Evolutionary conservation across 2,329 filamentous ascomycete species (phyloP), one percentile per base, ranked within the genome.

Genomic region (Monosporascus cannonballus): DNA sequence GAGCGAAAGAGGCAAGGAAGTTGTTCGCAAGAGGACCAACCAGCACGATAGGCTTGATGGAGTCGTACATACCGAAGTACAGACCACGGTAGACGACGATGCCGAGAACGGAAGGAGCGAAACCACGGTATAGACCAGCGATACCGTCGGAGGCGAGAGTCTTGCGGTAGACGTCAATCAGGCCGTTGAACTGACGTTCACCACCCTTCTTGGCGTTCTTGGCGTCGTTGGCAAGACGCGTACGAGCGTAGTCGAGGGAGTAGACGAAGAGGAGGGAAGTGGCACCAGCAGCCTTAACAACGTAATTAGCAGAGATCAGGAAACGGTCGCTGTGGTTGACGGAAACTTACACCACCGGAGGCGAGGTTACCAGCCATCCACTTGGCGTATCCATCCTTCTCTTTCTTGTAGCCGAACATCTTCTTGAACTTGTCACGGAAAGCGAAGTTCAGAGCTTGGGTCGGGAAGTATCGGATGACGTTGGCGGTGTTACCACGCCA

Each of bases 51-150:
- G 94, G 94, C 91, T 99, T 99, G 85, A 99, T 87, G 69, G 94
- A 99, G 83, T 99, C 94, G 91, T 99, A 99, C 89, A 99, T 89
- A 76, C 94, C 94, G 89, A 99, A 99, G 92, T 99, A 99, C 71
- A 99, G 91, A 96, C 94, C 94, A 90, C 94, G 94, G 90, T 99
- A 99, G 81, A 99, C 94, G 71, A 99, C 79, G 78, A 99, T 99
- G 88, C 94, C 94, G 78, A 89, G 85, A 73, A 99, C 94, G 72
- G 94, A 99, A 76, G 95, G 94, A 85, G 92, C 91, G 89, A 99
- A 99, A 85, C 94, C 94, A 96, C 94, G 94, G 90, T 99, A 99
- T 73, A 99, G 92, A 95, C 94, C 94, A 73, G 87, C 89, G 81
- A 99, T 84, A 95, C 94, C 94, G 77, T 99, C 94, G 71, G 90